Conservation (phyloP, 2,329 filamentous ascomycete species). For the Nigrospora sphaerica region DNA sequence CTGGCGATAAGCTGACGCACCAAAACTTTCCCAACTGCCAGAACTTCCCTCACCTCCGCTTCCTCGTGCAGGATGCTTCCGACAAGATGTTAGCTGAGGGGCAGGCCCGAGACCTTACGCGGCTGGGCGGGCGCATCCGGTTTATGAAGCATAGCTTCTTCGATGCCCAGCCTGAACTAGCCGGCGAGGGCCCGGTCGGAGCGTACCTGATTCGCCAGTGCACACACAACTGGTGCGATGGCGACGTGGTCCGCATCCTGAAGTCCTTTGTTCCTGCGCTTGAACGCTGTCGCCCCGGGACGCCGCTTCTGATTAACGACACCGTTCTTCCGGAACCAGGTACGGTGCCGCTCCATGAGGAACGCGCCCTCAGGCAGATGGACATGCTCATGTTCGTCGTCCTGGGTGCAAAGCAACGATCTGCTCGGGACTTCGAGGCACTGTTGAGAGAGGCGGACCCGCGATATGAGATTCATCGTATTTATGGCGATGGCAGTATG, state of each 20-base stretch:
- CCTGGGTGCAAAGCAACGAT: too few relatives aligned
- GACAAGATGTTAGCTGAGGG: constrained; percentile 13
- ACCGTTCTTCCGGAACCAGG: constrained; percentile 19
- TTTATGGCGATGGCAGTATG: too few relatives aligned
- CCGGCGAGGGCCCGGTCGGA: constrained; percentile 2
- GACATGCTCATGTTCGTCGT: background rate
- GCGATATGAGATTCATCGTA: too few relatives aligned
- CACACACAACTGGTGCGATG: too few relatives aligned
- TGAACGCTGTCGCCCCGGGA: too few relatives aligned
- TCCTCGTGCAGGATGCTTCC: constrained; percentile 15
- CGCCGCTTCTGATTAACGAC: constrained; percentile 26
- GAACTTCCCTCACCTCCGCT: constrained; percentile 6
- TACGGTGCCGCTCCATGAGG: constrained; percentile 4
- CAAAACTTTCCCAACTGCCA: background rate
- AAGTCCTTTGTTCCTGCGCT: too few relatives aligned
- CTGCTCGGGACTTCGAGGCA: background rate
- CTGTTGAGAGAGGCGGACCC: background rate
- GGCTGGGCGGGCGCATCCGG: too few relatives aligned
- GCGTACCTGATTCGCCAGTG: constrained; percentile 17
- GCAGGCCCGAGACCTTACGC: constrained; percentile 11
- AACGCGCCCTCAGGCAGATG: background rate
- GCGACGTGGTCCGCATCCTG: too few relatives aligned
- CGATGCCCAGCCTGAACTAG: constrained; percentile 17
- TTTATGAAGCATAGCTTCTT: too few relatives aligned
- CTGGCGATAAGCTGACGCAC: background rate